A percentile compares a stretch with the other conserved stretches of the same genome.
Evolutionary conservation across 1,284 basidiomycete genomes (phyloP).

Genomic region (Stereum hirsutum): DNA sequence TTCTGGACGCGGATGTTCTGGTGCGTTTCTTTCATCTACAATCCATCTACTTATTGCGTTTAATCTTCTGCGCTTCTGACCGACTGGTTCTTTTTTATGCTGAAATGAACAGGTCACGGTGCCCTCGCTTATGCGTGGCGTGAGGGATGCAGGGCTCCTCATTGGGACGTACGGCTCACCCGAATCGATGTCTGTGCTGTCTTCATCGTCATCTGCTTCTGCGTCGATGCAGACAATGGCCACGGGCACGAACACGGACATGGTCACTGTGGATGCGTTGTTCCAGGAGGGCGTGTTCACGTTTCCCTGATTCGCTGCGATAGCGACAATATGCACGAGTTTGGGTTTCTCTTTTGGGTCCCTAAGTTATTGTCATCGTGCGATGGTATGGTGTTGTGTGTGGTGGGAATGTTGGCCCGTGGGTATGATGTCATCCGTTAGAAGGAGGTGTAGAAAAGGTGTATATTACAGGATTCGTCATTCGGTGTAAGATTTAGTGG

Average conservation of each 20-base stretch:
- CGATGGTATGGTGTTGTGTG: no score
- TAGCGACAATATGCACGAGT: no score
- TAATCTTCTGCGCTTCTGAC: not conserved
- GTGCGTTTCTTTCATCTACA: slow-evolving; percentile 33
- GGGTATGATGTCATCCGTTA: no score
- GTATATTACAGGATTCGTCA: no score
- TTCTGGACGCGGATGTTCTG: slow-evolving; percentile 84
- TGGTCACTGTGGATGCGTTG: slow-evolving; percentile 54
- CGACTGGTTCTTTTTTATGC: not conserved
- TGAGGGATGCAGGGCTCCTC: slow-evolving; percentile 84
- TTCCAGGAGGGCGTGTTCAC: slow-evolving; percentile 52
- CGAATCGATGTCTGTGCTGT: no score
- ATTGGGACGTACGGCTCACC: slow-evolving; percentile 69
- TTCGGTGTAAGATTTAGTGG: no score
- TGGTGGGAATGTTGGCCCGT: no score
- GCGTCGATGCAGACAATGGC: slow-evolving; percentile 29
- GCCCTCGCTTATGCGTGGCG: slow-evolving; percentile 77
- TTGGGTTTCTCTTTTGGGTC: no score
- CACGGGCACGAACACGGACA: slow-evolving; percentile 29
- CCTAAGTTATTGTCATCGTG: no score
- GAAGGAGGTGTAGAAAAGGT: no score
- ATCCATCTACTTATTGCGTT: not conserved
- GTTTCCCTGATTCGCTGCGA: no score
- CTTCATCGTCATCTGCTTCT: no score
- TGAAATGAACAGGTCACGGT: slow-evolving; percentile 44